phyloP scores from a whole-genome alignment of 176 grass and related monocot genomes.

The Olyra latifolia region DNA sequence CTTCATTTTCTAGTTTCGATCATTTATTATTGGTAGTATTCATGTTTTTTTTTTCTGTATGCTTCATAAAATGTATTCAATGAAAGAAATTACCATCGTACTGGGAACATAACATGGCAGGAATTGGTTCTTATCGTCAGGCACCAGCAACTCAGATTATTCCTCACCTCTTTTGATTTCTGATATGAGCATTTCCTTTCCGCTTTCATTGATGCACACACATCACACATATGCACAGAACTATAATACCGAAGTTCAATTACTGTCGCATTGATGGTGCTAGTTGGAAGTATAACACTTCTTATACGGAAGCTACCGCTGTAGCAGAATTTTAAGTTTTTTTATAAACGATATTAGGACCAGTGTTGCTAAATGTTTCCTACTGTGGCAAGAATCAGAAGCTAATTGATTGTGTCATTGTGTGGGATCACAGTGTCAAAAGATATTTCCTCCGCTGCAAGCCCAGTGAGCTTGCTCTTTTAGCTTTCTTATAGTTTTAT shows the following conservation, averaged over 20 bases:
- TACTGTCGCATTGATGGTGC: constrained; percentile 6
- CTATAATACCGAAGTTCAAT: neutral
- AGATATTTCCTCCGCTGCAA: neutral
- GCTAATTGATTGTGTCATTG: neutral
- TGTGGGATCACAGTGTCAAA: neutral
- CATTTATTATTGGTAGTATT: neutral
- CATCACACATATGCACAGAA: neutral
- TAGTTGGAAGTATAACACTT: neutral
- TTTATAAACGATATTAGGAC: neutral
- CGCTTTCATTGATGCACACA: neutral
- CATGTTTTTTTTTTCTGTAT: neutral
- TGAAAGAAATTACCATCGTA: constrained; percentile 18
- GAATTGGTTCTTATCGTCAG: neutral
- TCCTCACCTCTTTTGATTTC: neutral
- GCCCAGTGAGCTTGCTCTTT: neutral
- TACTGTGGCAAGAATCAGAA: neutral
- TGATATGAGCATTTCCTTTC: neutral
- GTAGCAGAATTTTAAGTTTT: neutral
- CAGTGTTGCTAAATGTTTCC: neutral
- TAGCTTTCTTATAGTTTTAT: neutral
- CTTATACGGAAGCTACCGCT: neutral
- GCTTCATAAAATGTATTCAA: constrained; percentile 4
- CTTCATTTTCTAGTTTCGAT: constrained; percentile 11
- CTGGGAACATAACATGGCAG: neutral
- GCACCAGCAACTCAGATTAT: neutral